phyloP scores from a whole-genome alignment of 768 basidiomycete genomes.

The Phanerodontia chrysosporium region DNA sequence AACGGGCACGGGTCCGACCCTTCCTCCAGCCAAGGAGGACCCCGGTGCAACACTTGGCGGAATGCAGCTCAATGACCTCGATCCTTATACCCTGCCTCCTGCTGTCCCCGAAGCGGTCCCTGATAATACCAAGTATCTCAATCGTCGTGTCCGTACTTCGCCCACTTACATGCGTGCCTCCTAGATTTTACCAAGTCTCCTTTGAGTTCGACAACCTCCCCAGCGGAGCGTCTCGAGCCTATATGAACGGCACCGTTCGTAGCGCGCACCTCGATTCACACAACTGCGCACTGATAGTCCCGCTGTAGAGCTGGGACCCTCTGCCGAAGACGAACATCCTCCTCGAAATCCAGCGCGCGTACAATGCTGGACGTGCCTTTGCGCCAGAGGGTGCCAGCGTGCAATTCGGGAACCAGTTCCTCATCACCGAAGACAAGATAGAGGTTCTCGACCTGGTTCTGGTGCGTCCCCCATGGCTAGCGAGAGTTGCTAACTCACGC shows the following conservation, averaged over 20 bases:
- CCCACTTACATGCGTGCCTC: background rate
- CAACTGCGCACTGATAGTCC: too few species aligned
- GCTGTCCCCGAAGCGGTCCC: background rate
- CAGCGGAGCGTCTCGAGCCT: slow-evolving; percentile 22
- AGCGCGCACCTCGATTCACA: background rate
- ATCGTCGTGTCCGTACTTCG: background rate
- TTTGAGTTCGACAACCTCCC: slow-evolving; percentile 21
- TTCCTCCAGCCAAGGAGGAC: slow-evolving; percentile 5
- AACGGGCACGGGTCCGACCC: background rate
- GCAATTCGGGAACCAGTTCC: slow-evolving; percentile 17
- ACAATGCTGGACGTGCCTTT: slow-evolving; percentile 9
- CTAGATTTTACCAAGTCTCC: slow-evolving; percentile 13
- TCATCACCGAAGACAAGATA: slow-evolving; percentile 20
- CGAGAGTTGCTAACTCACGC: background rate
- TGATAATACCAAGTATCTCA: background rate
- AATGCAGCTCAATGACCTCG: slow-evolving; percentile 1
- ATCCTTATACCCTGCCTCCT: slow-evolving; percentile 1
- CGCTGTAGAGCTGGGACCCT: slow-evolving; percentile 21
- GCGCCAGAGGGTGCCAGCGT: slow-evolving; percentile 10
- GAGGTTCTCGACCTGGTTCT: slow-evolving; percentile 22
- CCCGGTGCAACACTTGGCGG: background rate
- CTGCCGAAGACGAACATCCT: slow-evolving; percentile 19
- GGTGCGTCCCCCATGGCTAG: background rate
- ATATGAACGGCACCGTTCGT: slow-evolving; percentile 27
- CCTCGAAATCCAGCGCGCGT: slow-evolving; percentile 12